Percentiles rank a stretch among this genome's conserved stretches.
These are phyloP conservation scores for Aspergillus jensenii DNA, from an alignment of 2,329 filamentous ascomycete genomes.

Conservation along the genomic window DNA sequence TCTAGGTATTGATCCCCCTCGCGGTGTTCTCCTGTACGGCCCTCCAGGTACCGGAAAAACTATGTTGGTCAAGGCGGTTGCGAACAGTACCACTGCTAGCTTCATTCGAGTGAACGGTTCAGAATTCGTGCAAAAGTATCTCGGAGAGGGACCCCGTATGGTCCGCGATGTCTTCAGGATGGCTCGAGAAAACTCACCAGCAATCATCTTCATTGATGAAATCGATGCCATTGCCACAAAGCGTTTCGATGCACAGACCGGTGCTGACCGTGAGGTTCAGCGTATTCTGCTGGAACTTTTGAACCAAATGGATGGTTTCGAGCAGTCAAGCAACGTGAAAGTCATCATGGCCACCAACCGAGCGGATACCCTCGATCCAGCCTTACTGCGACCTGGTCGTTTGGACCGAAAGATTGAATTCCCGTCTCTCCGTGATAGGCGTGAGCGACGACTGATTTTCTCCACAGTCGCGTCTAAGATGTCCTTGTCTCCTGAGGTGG, in stretches of 20 bases:
- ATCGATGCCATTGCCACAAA: constrained; percentile 99
- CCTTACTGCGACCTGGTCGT: constrained; percentile 88
- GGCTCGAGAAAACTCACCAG: constrained; percentile 96
- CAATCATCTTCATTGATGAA: constrained; percentile 99
- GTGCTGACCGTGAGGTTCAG: constrained; percentile 96
- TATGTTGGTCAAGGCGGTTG: constrained; percentile 96
- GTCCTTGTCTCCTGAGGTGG: constrained; percentile 94
- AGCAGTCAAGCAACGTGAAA: constrained; percentile 98
- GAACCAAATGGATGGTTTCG: constrained; percentile 99
- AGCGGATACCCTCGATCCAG: constrained; percentile 93
- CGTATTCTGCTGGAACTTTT: constrained; percentile 95
- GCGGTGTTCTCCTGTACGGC: constrained; percentile 92
- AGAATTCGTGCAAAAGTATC: constrained; percentile 98
- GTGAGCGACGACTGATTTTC: constrained; percentile 95
- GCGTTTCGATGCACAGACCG: constrained; percentile 97
- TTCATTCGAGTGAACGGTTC: constrained; percentile 98
- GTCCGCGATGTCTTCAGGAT: constrained; percentile 98
- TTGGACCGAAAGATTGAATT: constrained; percentile 99
- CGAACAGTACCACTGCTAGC: constrained; percentile 95
- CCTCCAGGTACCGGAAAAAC: constrained; percentile 96
- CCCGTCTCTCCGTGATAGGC: constrained; percentile 87
- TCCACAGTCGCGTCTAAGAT: constrained; percentile 96
- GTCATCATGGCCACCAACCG: constrained; percentile 99
- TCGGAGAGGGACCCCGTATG: constrained; percentile 97
- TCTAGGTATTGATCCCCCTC: constrained; percentile 81